Conservation (phyloP, 345 rosid genomes). For the Eucalyptus polybractea region DNA sequence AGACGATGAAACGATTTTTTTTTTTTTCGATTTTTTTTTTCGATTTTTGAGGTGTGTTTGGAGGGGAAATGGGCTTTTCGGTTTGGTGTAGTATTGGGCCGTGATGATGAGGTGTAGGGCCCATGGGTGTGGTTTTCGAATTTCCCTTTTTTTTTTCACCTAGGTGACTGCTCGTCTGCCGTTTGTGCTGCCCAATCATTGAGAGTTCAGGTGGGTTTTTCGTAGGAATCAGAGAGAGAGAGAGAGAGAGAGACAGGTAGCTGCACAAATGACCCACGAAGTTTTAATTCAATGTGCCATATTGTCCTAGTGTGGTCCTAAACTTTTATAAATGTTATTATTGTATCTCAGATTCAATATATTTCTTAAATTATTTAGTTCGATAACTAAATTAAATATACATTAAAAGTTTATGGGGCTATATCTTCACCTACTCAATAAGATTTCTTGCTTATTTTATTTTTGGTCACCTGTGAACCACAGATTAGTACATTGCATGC, state of each 20-base stretch:
- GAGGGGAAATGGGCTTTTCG: neutral
- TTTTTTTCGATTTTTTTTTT: neutral
- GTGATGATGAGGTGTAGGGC: neutral
- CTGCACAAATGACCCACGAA: too few relatives aligned
- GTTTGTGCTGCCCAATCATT: neutral
- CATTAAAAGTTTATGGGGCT: accelerated
- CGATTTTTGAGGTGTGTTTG: neutral
- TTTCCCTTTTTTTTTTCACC: neutral
- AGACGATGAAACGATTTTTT: neutral
- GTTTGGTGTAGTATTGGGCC: neutral
- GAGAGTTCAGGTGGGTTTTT: neutral
- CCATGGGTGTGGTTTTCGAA: neutral
- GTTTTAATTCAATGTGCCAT: too few relatives aligned
- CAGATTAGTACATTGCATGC: neutral
- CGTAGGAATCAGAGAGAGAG: neutral
- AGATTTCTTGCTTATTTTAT: too few relatives aligned
- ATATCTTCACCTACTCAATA: too few relatives aligned
- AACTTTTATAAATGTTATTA: neutral
- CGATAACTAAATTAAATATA: neutral
- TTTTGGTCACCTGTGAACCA: neutral
- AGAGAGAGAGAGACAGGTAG: too few relatives aligned
- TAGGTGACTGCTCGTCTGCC: neutral
- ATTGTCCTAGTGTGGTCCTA: too few relatives aligned
- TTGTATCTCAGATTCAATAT: neutral
- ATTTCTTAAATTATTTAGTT: neutral